Evolutionary conservation across 1,284 basidiomycete genomes (phyloP).

Genomic region (Tremellales sp.): DNA sequence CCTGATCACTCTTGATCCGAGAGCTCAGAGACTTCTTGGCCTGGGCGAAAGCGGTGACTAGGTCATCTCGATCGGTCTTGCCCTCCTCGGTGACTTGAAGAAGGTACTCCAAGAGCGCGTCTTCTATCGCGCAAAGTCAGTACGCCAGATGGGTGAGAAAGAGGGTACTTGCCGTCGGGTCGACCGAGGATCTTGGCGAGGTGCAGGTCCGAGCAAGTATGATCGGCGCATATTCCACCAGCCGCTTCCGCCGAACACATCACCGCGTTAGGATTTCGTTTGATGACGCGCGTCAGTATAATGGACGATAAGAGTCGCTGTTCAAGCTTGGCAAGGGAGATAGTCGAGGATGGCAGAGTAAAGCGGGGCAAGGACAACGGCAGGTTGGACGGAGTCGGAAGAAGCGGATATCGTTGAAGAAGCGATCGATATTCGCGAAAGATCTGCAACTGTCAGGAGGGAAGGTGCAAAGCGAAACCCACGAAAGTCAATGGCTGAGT

Average conservation of each 20-base stretch:
- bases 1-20: too few species aligned
- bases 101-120: background rate
- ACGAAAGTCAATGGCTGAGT: too few species aligned
- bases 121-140: background rate
- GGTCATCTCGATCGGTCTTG: background rate
- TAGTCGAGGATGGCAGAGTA: too few species aligned
- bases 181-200: conserved; percentile 5
- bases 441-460: conserved; percentile 8
- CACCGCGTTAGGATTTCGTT: conserved; percentile 17
- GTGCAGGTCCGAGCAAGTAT: conserved; percentile 31
- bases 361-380: too few species aligned
- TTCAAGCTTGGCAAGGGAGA: background rate
- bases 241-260: conserved; percentile 34
- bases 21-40: background rate
- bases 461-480: conserved; percentile 4
- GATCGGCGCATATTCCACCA: conserved; percentile 38
- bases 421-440: conserved; percentile 29
- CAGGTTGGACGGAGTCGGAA: conserved; percentile 7
- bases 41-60: background rate
- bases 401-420: conserved; percentile 34
- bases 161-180: background rate
- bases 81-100: background rate
- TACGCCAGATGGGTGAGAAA: background rate
- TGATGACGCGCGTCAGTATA: conserved; percentile 35
- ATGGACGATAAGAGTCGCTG: conserved; percentile 20